phyloP scores from a whole-genome alignment of 2,329 filamentous ascomycete genomes.

The Aspergillus brasiliensis region DNA sequence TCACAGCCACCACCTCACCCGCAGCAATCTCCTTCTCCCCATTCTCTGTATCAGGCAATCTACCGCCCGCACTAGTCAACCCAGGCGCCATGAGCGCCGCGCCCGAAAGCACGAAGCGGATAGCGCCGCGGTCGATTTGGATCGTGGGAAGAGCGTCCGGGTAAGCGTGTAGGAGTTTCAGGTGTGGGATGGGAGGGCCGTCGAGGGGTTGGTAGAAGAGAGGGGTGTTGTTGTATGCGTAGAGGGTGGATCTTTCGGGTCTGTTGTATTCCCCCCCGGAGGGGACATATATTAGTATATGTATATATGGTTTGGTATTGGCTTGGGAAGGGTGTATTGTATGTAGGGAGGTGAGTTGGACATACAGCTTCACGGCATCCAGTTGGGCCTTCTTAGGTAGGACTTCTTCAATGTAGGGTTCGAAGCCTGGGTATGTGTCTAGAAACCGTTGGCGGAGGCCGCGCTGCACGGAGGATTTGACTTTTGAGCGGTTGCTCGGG shows the following conservation, averaged over 20 bases:
- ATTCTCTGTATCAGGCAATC: constrained; percentile 64
- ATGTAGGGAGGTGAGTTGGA: constrained; percentile 6
- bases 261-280: constrained; percentile 36
- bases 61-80: constrained; percentile 78
- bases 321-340: neutral
- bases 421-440: constrained; percentile 81
- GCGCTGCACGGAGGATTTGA: constrained; percentile 95
- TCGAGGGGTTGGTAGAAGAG: constrained; percentile 90
- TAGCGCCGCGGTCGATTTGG: constrained; percentile 91
- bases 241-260: constrained; percentile 86
- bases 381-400: constrained; percentile 93
- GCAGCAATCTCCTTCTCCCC: constrained; percentile 63
- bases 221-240: constrained; percentile 74
- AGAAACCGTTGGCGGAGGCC: constrained; percentile 79
- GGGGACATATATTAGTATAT: neutral
- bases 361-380: constrained; percentile 80
- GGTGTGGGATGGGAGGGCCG: constrained; percentile 79
- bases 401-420: constrained; percentile 87
- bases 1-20: constrained; percentile 83
- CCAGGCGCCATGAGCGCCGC: constrained; percentile 97
- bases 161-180: constrained; percentile 86
- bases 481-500: constrained; percentile 83
- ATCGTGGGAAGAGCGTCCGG: constrained; percentile 80
- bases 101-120: constrained; percentile 91
- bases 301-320: neutral